Conservation (phyloP, 2,329 filamentous ascomycete genomes). For the Rosellinia necatrix region DNA sequence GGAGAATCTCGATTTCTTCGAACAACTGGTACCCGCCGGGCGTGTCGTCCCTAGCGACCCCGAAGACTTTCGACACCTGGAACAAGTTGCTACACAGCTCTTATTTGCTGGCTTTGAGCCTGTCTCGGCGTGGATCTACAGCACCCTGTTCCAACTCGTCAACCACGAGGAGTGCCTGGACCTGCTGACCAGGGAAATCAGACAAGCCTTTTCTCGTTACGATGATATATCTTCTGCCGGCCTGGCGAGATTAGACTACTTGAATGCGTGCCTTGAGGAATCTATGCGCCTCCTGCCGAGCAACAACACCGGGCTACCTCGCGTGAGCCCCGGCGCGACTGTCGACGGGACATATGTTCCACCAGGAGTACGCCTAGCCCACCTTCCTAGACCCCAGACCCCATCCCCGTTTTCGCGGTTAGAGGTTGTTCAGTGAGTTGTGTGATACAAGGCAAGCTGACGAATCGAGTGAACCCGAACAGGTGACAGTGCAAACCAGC, state of each 20-base stretch:
- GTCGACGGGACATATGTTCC: constrained; percentile 33
- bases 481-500: neutral
- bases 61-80: constrained; percentile 10
- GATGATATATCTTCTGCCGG: constrained; percentile 37
- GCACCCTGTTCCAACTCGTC: constrained; percentile 28
- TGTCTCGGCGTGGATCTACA: constrained; percentile 22
- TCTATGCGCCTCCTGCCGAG: constrained; percentile 41
- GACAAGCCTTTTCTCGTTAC: constrained; percentile 36
- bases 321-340: constrained; percentile 30
- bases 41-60: neutral
- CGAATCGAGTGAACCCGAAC: too few relatives aligned
- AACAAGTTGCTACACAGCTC: constrained; percentile 23
- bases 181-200: constrained; percentile 40
- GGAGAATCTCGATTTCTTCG: constrained; percentile 30
- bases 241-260: constrained; percentile 37
- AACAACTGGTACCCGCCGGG: constrained; percentile 22
- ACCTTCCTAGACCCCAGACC: too few relatives aligned
- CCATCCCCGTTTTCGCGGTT: too few relatives aligned
- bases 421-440: too few relatives aligned
- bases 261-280: constrained; percentile 43
- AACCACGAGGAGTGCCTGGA: constrained; percentile 33
- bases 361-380: constrained; percentile 25
- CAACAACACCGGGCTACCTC: constrained; percentile 31
- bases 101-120: constrained; percentile 29
- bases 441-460: too few relatives aligned